Evolutionary conservation across 163 green algal genomes (phyloP), one percentile per base, ranked within the genome.

Genomic region (Coccomyxa subellipsoidea): DNA sequence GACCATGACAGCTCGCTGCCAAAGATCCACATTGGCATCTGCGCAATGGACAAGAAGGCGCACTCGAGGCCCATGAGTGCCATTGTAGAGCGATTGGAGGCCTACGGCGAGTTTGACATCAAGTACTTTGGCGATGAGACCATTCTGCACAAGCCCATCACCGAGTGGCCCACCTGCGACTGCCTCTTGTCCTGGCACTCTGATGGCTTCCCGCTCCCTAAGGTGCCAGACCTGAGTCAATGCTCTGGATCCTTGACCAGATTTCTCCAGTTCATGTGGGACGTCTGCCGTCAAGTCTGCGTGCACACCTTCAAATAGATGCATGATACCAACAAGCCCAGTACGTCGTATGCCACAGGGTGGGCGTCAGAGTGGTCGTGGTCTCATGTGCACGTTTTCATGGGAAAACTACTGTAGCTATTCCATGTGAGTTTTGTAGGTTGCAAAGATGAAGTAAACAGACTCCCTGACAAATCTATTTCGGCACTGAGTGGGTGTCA

Each of bases 181-280:
- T 94, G 89, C 80, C 85, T 99, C 77, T 92, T 99, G 77, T 92
- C 92, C 31, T 99, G 97, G 95, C 94, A 98, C 90, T 96, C 90
- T 29, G 91, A 96, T 8, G 95, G 95, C 32, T 99, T 99, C 77
- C 97, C 97, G 0, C 87, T 99, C 15, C 82, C 91, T 21, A 99
- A 99, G 91, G 87, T 81, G 47, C 47, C 47, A n/a, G n/a, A n/a
- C n/a, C n/a, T n/a, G n/a, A n/a, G n/a, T n/a, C n/a, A 12, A 6
- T 59, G 21, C 5, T 59, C 47, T 21, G 2, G 21, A 12, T 59
- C 47, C 47, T 2, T 59, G 15, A 54, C 40, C 10, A 10, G 40
- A 8, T 54, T 54, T 10, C 21, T 18, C 21, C 15, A 12, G 23
- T 12, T 59, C 23, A 18, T 59, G 47, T 59, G 47, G 23, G 47